Percentiles rank a stretch among this genome's conserved stretches.
Evolutionary conservation across 2,329 filamentous ascomycete genomes (phyloP).

Genomic region (Lachnellula arida): DNA sequence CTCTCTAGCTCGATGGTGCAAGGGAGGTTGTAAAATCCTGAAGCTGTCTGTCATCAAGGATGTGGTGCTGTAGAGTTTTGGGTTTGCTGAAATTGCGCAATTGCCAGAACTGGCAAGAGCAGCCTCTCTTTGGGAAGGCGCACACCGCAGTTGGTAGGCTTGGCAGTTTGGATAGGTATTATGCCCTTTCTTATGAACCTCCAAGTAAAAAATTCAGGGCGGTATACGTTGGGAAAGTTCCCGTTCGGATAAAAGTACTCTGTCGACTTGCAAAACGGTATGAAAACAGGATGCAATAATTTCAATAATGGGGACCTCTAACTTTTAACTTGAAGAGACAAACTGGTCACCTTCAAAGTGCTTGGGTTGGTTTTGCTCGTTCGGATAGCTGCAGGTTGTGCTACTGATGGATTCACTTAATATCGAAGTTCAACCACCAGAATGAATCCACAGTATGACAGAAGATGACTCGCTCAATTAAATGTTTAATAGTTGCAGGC

Average conservation of each 20-base stretch:
- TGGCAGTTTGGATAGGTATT: neutral
- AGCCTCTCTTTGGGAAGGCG: neutral
- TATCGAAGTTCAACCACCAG: neutral
- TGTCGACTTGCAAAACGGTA: too few relatives aligned
- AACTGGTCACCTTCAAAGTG: neutral
- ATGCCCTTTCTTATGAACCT: too few relatives aligned
- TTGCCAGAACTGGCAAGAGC: slow-evolving; percentile 2
- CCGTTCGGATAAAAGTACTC: too few relatives aligned
- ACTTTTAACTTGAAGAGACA: neutral
- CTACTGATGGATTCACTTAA: slow-evolving; percentile 1
- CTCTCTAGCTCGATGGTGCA: too few relatives aligned
- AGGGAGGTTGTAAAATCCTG: too few relatives aligned
- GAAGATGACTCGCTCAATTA: neutral
- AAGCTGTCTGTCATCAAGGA: neutral
- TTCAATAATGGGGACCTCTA: neutral
- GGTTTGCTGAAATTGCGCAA: neutral
- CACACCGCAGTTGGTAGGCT: neutral
- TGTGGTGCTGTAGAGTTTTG: neutral
- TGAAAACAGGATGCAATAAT: neutral
- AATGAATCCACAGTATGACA: neutral
- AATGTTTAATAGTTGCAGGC: neutral
- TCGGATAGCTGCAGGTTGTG: slow-evolving; percentile 16
- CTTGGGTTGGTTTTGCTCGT: slow-evolving; percentile 1
- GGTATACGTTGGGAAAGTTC: too few relatives aligned
- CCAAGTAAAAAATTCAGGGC: too few relatives aligned